Conservation (phyloP, 257 asterid genomes). For the Apocynum venetum region DNA sequence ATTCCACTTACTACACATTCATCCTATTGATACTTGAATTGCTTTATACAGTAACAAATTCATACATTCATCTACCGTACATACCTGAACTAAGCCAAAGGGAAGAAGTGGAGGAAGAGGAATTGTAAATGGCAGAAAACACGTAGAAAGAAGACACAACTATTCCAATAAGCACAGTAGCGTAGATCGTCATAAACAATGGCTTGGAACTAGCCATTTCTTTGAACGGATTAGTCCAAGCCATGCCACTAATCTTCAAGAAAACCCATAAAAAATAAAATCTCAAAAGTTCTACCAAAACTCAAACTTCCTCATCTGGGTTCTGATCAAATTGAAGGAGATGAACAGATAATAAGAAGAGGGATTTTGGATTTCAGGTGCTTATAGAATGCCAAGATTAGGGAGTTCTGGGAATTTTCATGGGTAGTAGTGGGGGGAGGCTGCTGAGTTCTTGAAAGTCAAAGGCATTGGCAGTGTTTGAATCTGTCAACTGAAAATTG, state of each 20-base stretch:
- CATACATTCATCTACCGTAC: not conserved
- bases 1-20: not conserved
- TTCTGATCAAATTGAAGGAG: slow-evolving; percentile 1
- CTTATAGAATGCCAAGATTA: not conserved
- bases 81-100: slow-evolving; percentile 35
- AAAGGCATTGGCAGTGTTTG: slow-evolving; percentile 2
- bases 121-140: slow-evolving; percentile 73
- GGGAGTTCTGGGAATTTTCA: not conserved
- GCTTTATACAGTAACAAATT: not conserved
- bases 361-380: not conserved
- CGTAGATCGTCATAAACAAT: slow-evolving; percentile 77
- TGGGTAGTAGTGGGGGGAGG: not conserved
- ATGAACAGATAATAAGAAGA: not conserved
- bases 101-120: slow-evolving; percentile 43
- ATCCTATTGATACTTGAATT: not conserved
- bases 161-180: slow-evolving; percentile 65
- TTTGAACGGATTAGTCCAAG: slow-evolving; percentile 41
- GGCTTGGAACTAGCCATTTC: slow-evolving; percentile 83
- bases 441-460: slow-evolving; percentile 7
- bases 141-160: slow-evolving; percentile 73
- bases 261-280: not conserved
- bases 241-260: slow-evolving; percentile 14
- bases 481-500: slow-evolving; percentile 3
- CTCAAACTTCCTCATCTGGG: slow-evolving; percentile 10
- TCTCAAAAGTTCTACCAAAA: not conserved